Evolutionary conservation across 2,329 filamentous ascomycete species (phyloP), one percentile per base, ranked within the genome.

Genomic region (Arthrobotrys pseudoclavata): DNA sequence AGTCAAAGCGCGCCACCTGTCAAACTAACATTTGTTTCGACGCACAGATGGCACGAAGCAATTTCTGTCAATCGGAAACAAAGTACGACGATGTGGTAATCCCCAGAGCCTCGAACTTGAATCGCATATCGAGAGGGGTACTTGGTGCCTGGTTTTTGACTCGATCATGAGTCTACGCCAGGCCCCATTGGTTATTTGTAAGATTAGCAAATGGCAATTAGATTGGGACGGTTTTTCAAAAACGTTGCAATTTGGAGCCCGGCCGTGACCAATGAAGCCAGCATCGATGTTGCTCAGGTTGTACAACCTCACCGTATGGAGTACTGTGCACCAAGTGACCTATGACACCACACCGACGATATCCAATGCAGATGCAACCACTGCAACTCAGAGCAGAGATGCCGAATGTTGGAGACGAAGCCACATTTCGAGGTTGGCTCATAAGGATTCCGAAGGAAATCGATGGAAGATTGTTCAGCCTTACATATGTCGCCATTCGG

Each of bases 1-100:
- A 60, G 29, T 64, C 60, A 52, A 66, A 52, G 69, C 69, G 69
- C 69, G 69, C 69, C 69, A 64, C 69, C n/a, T 50, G 61, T 55
- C 69, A 45, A 72, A 47, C 34, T 42, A 62, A 70, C 61, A 64
- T 24, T 47, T 57, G 69, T 72, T 72, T 72, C 60, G 69, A 57
- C 31, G 50, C 48, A 60, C 40, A 37, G 61, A 60, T 72, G 60
- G 69, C 40, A 72, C 69, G 29, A 61, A 52, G 18, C 13, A 50
- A 24, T 34, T 61, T 55, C 52, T 61, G 26, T 47, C 31, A 29
- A 50, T 52, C 37, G 20, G 40, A 61, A 61, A 22, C n/a, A 42
- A 29, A 61, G 57, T 26, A 20, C 37, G 26, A 48, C 22, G 61
- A 26, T 5, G 18, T 50, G 42, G 66, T 61, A 60, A 42, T 69